Conservation (phyloP, 2,329 filamentous ascomycete species). For the Sporothrix pseudoabietina region DNA sequence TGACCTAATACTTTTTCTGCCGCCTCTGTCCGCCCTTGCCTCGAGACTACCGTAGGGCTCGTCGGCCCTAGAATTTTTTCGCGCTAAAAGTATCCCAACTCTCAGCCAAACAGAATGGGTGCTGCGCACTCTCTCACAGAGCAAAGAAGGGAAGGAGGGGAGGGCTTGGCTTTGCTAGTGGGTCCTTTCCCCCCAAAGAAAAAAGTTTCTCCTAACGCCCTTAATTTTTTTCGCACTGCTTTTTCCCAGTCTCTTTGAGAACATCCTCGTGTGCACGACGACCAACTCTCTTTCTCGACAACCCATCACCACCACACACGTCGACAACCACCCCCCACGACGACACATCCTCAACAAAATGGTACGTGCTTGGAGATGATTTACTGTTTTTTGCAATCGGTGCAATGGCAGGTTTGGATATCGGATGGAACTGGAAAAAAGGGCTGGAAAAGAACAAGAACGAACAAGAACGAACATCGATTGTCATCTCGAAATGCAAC, state of each 20-base stretch:
- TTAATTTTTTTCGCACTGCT: constrained; percentile 34
- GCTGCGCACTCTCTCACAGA: not conserved
- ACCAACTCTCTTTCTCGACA: constrained; percentile 29
- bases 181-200: constrained; percentile 7
- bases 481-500: constrained; percentile 8
- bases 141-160: constrained; percentile 8
- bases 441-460: not conserved
- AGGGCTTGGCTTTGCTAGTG: constrained; percentile 24
- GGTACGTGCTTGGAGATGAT: constrained; percentile 30
- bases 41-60: constrained; percentile 31
- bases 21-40: not conserved
- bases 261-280: constrained; percentile 30
- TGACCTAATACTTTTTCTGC: not conserved
- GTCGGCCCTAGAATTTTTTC: constrained; percentile 35
- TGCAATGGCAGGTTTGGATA: not conserved
- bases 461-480: constrained; percentile 15
- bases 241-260: constrained; percentile 29
- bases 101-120: constrained; percentile 12
- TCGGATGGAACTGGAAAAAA: constrained; percentile 31
- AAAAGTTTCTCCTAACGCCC: constrained; percentile 30
- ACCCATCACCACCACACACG: constrained; percentile 30
- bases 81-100: not conserved
- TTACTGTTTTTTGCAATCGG: not conserved
- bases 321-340: constrained; percentile 31
- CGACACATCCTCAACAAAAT: constrained; percentile 32